Evolutionary conservation across 805 yeast genomes (phyloP).

Genomic region (Metschnikowia picachoensis): DNA sequence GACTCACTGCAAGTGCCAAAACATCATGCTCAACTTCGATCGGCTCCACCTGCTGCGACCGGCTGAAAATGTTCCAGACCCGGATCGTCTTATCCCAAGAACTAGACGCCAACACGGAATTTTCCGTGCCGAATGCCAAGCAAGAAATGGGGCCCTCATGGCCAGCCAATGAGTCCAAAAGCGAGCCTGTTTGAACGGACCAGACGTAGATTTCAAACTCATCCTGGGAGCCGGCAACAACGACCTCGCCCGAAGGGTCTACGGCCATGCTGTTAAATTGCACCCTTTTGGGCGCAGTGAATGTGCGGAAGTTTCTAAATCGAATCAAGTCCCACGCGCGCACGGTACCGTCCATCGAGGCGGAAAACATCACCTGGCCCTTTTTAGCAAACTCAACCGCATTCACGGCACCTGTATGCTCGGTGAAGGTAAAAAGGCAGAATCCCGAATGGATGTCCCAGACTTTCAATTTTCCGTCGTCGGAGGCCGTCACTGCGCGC

Average conservation of each 20-base stretch:
- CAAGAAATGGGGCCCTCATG: constrained; percentile 95
- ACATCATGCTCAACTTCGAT: constrained; percentile 83
- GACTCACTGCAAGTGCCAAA: constrained; percentile 75
- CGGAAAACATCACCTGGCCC: constrained; percentile 87
- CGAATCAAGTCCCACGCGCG: constrained; percentile 95
- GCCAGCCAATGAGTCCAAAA: constrained; percentile 83
- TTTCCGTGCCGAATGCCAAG: constrained; percentile 79
- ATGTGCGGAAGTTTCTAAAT: constrained; percentile 90
- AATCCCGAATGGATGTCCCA: constrained; percentile 96
- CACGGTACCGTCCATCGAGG: constrained; percentile 94
- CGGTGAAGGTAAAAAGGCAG: constrained; percentile 86
- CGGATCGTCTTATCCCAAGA: constrained; percentile 96
- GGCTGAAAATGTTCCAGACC: constrained; percentile 87
- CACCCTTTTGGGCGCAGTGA: constrained; percentile 83
- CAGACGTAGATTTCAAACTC: constrained; percentile 89
- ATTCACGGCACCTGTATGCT: constrained; percentile 86
- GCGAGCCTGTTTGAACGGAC: constrained; percentile 95
- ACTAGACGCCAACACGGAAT: constrained; percentile 75
- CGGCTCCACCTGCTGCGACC: constrained; percentile 87
- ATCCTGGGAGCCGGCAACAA: constrained; percentile 90
- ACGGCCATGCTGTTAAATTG: constrained; percentile 89
- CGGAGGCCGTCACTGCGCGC: constrained; percentile 86
- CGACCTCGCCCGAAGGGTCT: constrained; percentile 95
- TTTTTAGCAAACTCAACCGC: constrained; percentile 81
- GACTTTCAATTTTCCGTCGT: constrained; percentile 93